These are phyloP conservation scores for Ascochyta clinopodiicola DNA, from an alignment of 2,329 filamentous ascomycete species.

Conservation along the genomic window DNA sequence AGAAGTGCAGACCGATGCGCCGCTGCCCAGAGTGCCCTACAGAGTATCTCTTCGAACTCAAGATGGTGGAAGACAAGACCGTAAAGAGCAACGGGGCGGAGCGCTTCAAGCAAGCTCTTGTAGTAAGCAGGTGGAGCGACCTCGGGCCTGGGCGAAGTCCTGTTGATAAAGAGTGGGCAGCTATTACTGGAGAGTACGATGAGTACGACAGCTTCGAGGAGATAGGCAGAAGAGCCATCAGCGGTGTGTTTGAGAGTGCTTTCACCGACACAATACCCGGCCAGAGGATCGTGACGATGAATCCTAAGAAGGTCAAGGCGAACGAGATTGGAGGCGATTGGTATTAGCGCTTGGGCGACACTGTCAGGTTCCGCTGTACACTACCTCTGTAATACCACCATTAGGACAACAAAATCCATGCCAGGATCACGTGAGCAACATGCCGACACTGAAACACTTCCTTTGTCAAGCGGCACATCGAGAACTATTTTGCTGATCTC, in stretches of 20 bases:
- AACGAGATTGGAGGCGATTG: slow-evolving; percentile 64
- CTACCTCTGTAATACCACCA: too few species aligned
- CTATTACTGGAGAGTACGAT: slow-evolving; percentile 52
- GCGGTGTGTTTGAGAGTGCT: slow-evolving; percentile 65
- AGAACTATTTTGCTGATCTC: too few species aligned
- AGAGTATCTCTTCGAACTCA: slow-evolving; percentile 67
- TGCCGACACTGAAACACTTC: too few species aligned
- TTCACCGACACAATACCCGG: slow-evolving; percentile 63
- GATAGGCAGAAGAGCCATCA: slow-evolving; percentile 62
- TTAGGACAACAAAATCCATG: too few species aligned
- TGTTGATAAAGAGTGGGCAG: slow-evolving; percentile 60
- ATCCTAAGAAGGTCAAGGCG: slow-evolving; percentile 61
- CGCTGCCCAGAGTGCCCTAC: slow-evolving; percentile 68
- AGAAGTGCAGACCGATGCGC: slow-evolving; percentile 64
- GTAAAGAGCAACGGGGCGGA: slow-evolving; percentile 47
- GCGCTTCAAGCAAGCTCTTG: slow-evolving; percentile 65
- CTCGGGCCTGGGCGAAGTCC: slow-evolving; percentile 59
- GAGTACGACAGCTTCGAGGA: slow-evolving; percentile 62
- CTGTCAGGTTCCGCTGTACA: neutral
- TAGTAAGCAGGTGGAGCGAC: slow-evolving; percentile 68
- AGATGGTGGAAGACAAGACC: slow-evolving; percentile 62
- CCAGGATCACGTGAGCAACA: too few species aligned
- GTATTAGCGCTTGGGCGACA: slow-evolving; percentile 55
- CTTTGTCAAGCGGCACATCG: too few species aligned
- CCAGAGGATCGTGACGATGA: slow-evolving; percentile 64